These are phyloP conservation scores for Podila verticillata DNA, from an alignment of 192 early-diverging fungal genomes.

Conservation along the genomic window DNA sequence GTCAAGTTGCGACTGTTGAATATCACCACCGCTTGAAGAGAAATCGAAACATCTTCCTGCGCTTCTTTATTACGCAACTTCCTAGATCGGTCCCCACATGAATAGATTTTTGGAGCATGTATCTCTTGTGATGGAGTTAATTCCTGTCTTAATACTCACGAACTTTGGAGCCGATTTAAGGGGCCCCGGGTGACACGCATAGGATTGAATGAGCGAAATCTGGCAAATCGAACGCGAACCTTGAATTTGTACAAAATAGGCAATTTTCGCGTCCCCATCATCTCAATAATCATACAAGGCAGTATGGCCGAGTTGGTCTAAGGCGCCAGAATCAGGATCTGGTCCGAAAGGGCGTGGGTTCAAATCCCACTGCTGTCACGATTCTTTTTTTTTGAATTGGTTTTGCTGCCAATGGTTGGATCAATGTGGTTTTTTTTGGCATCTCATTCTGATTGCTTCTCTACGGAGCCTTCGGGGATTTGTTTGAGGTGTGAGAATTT, in stretches of 20 bases:
- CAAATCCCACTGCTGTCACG: conserved; percentile 2
- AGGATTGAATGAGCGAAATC: too few species aligned
- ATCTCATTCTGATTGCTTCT: too few species aligned
- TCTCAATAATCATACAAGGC: background rate
- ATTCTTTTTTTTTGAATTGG: background rate
- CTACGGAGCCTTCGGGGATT: too few species aligned
- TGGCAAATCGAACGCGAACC: too few species aligned
- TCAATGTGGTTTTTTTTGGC: too few species aligned
- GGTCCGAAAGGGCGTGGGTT: conserved; percentile 5
- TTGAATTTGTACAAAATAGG: background rate
- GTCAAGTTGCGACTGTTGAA: conserved; percentile 14
- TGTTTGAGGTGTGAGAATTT: too few species aligned
- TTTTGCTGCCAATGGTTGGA: too few species aligned
- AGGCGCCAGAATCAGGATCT: conserved; percentile 5
- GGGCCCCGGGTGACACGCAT: too few species aligned
- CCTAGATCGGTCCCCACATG: background rate
- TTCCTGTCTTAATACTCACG: too few species aligned
- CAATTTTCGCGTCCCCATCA: background rate
- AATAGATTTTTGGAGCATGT: background rate
- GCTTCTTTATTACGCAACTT: background rate
- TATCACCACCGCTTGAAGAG: conserved; percentile 12
- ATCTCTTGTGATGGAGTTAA: background rate
- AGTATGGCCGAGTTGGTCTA: conserved; percentile 3
- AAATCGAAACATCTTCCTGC: background rate
- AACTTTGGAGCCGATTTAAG: too few species aligned